These are phyloP conservation scores for Boletus vermiculosoides DNA, from an alignment of 768 basidiomycete genomes.

Conservation along the genomic window DNA sequence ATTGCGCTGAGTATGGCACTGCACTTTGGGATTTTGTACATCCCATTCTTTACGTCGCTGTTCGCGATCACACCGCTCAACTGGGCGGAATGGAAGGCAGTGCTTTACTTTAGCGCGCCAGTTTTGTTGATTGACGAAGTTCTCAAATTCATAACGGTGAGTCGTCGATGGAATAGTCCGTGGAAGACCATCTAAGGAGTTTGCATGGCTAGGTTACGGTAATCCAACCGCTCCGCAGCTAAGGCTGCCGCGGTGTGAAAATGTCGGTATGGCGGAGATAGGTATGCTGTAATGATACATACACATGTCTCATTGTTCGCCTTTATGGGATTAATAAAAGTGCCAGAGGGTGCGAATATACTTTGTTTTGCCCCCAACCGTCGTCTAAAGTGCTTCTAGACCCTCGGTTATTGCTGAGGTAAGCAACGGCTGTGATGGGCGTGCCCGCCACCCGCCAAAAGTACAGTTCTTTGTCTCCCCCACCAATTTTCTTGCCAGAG, in stretches of 20 bases:
- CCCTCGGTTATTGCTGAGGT: slow-evolving; percentile 1
- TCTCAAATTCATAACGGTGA: slow-evolving; percentile 79
- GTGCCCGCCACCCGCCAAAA: not conserved
- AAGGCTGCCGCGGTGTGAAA: slow-evolving; percentile 25
- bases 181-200: slow-evolving; percentile 1
- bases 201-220: slow-evolving; percentile 45
- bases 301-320: not conserved
- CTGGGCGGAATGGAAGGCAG: slow-evolving; percentile 94
- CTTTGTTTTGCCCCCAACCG: not conserved
- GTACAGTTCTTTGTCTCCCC: not conserved
- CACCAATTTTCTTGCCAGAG: not conserved
- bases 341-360: not conserved
- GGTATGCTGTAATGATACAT: not conserved
- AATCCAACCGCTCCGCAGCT: slow-evolving; percentile 54
- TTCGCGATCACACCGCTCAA: slow-evolving; percentile 95
- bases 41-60: slow-evolving; percentile 89
- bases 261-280: not conserved
- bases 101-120: slow-evolving; percentile 82
- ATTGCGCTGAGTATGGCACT: slow-evolving; percentile 89
- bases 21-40: slow-evolving; percentile 94
- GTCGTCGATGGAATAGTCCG: slow-evolving; percentile 20
- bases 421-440: not conserved
- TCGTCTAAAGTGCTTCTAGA: not conserved
- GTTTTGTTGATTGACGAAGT: slow-evolving; percentile 89
- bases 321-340: not conserved